These are phyloP conservation scores for Turritis glabra DNA, from an alignment of 345 rosid species.

Conservation along the genomic window DNA sequence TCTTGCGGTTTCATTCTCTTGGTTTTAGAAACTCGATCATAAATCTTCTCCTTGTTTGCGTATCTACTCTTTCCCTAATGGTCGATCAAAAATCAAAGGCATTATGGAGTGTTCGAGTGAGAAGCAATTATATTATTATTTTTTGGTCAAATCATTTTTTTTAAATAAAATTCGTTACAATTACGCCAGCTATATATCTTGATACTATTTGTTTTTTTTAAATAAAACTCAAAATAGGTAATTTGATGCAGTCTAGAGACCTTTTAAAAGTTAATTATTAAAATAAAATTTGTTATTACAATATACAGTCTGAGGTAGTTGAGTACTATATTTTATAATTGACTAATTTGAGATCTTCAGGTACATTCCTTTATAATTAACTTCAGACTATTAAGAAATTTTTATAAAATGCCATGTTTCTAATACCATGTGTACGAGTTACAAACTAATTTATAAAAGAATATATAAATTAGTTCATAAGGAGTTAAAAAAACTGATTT, in stretches of 20 bases:
- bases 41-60: background rate
- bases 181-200: too few relatives aligned
- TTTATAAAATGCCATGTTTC: background rate
- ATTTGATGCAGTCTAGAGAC: background rate
- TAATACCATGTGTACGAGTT: background rate
- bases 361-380: background rate
- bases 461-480: background rate
- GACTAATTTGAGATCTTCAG: background rate
- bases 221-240: background rate
- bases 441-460: background rate
- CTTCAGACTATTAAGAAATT: background rate
- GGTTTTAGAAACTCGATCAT: background rate
- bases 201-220: too few relatives aligned
- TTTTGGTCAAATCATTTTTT: background rate
- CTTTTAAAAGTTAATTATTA: too few relatives aligned
- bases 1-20: background rate
- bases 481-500: too few relatives aligned
- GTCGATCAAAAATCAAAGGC: background rate
- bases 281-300: background rate
- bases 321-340: background rate
- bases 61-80: background rate
- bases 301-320: background rate
- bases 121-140: background rate
- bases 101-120: background rate
- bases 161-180: too few relatives aligned